These are phyloP conservation scores for Aureobasidium sp. DNA, from an alignment of 2,329 filamentous ascomycete species.

Conservation along the genomic window DNA sequence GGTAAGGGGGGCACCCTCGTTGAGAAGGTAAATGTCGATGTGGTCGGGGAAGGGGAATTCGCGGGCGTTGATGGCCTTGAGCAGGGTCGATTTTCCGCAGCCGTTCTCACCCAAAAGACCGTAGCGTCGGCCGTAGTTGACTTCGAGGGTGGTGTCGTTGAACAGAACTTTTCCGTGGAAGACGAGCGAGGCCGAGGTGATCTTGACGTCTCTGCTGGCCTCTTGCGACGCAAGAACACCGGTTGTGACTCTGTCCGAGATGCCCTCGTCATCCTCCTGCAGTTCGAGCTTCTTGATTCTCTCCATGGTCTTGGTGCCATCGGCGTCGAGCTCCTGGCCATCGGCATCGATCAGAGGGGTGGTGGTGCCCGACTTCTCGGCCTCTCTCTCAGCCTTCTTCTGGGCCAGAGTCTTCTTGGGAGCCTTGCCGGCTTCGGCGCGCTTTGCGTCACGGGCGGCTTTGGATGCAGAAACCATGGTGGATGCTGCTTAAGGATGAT, in stretches of 20 bases:
- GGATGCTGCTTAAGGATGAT: constrained; percentile 16
- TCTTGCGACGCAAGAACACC: constrained; percentile 84
- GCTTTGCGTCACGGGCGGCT: constrained; percentile 61
- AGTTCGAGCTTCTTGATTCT: constrained; percentile 83
- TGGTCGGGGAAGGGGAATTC: constrained; percentile 95
- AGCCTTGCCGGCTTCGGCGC: constrained; percentile 60
- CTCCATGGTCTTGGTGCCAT: constrained; percentile 60
- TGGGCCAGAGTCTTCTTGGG: constrained; percentile 66
- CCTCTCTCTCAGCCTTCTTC: constrained; percentile 59
- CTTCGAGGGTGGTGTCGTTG: constrained; percentile 85
- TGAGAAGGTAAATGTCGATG: constrained; percentile 95
- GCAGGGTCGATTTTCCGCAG: constrained; percentile 95
- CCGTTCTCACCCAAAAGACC: constrained; percentile 97
- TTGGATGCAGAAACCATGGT: constrained; percentile 63
- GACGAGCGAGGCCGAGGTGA: constrained; percentile 84
- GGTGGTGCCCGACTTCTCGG: constrained; percentile 57
- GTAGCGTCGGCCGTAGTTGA: constrained; percentile 88
- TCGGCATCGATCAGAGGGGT: constrained; percentile 56
- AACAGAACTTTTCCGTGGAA: constrained; percentile 98
- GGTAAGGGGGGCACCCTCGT: constrained; percentile 86
- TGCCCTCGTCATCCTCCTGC: constrained; percentile 92
- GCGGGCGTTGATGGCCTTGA: constrained; percentile 88
- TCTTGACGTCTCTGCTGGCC: constrained; percentile 91
- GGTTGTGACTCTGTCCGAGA: constrained; percentile 96
- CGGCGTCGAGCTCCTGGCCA: constrained; percentile 48